A percentile compares a stretch with the other conserved stretches of the same genome.
Evolutionary conservation across 441 rosid species (phyloP).

Genomic region (Arabidopsis hybrid): DNA sequence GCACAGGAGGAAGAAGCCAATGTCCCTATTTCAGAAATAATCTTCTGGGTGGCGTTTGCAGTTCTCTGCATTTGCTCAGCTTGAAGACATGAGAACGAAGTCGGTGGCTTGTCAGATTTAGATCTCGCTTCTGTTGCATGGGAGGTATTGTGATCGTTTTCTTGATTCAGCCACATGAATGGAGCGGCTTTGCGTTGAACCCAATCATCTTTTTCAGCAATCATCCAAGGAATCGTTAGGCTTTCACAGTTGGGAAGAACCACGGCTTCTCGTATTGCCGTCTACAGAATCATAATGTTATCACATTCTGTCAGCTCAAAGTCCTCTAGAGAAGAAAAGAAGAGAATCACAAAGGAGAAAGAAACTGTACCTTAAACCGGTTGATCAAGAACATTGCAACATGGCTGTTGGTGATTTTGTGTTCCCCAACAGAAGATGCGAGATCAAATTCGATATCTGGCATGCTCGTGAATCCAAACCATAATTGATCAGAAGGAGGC

Average conservation of each 20-base stretch:
- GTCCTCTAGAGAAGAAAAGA: conserved; percentile 27
- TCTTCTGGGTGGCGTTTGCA: no score
- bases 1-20: conserved; percentile 44
- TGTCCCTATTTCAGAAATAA: conserved; percentile 29
- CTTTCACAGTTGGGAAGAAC: conserved; percentile 93
- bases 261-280: conserved; percentile 72
- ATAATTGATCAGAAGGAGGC: conserved; percentile 94
- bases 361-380: conserved; percentile 76
- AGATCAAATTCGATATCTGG: conserved; percentile 85
- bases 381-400: conserved; percentile 74
- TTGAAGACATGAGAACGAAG: conserved; percentile 45
- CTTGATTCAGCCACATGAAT: conserved; percentile 50
- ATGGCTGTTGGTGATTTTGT: conserved; percentile 74
- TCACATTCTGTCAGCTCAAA: conserved; percentile 21
- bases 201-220: conserved; percentile 95
- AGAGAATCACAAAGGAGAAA: conserved; percentile 4
- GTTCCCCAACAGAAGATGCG: conserved; percentile 89
- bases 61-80: conserved; percentile 39
- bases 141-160: conserved; percentile 52
- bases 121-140: conserved; percentile 53
- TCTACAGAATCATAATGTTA: conserved; percentile 53
- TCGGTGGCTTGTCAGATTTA: conserved; percentile 46
- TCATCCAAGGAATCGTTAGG: conserved; percentile 86
- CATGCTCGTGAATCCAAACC: conserved; percentile 92
- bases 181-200: conserved; percentile 66